Base-by-base conservation (phyloP, 83 land plant species). In the Picea mariana region DNA sequence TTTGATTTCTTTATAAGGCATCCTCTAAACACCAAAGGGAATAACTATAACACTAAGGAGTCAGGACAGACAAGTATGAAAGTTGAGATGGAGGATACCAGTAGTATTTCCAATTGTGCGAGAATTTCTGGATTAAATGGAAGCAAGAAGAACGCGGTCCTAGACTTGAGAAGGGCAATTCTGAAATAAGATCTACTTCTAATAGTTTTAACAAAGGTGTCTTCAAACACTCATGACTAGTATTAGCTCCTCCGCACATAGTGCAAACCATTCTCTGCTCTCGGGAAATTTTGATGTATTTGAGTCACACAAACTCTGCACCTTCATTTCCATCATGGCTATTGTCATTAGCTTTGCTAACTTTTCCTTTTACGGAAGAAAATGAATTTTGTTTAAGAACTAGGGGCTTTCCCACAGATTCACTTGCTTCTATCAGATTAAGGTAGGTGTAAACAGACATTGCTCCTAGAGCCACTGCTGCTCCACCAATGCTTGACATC, bases 361-460 rank as follows among this genome's bases (percentile, higher is more conserved):
- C 24, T 47, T 75, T 75, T 18, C 58, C 26, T 75, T 47, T 75
- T 21, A 47, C 59, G 42, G 77, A 75, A 47, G 77, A 75, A 44
- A 21, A 21, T 12, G 77, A 75, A n/a, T 75, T 75, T 75, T 75
- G 77, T 24, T 47, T 47, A n/a, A 75, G 77, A 75, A 49, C 26
- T 3, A 75, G 21, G 20, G 47, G 24, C 23, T 75, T 75, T 21
- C 77, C 77, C 24, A 44, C 23, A 75, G 77, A 12, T 75, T 75
- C 77, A 4, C 13, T 24, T 49, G 55, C 38, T 75, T 75, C 79
- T 27, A 72, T 52, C 68, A 91, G 64, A 81, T 87, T 94, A 4
- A 94, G 88, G 85, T 82, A 96, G 9, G 97, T 96, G 86, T 92
- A 96, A 66, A 91, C 65, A 0, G 98, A 84, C 98, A 96, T 96